Base-by-base conservation (phyloP, 441 rosid species). In the Brassica hybrid region DNA sequence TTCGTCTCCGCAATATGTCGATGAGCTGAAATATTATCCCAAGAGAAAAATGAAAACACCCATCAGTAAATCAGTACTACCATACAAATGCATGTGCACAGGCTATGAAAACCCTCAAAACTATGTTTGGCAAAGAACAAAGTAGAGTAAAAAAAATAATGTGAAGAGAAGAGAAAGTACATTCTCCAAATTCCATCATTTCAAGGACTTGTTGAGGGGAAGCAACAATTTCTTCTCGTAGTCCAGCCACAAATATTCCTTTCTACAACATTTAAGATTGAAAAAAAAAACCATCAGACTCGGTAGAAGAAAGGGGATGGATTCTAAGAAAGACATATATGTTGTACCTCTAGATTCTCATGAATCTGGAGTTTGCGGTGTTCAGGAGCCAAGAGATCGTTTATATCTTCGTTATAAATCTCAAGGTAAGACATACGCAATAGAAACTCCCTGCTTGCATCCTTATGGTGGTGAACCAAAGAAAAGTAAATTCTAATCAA, bases 1-100 rank as follows among this genome's bases (percentile, higher is more conserved):
- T 93, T 93, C 57, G 99, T 95, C 89, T 93, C 98, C 67, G 97
- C 99, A 79, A 91, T 89, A 80, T 93, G 99, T 79, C 99, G 86
- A 79, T 95, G 97, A 81, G 96, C 99, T 95, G 91, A 86, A 88
- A 81, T 65, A 77, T 58, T 50, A 60, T 54, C 48, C 57, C 61
- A 58, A 61, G 3, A 45, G 36, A 41, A 43, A 79, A 65, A 57
- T 45, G 54, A 77, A 65, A 6, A 32, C 21, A 14, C 59, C 58
- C 41, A 64, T 65, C 57, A 67, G 8, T 32, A 66, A 52, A 68
- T 64, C 36, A 70, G 50, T 67, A 48, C 11, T 32, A 41, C 11
- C 45, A 66, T 12, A 21, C 12, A 66, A 66, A 71, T 41, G 50
- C 57, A 62, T 34, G 77, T 48, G 67, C 3, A 67, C 16, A 0